A percentile compares a stretch with the other conserved stretches of the same genome.
Evolutionary conservation across 495 filamentous ascomycete species (phyloP).

Genomic region (Platismatia glauca): DNA sequence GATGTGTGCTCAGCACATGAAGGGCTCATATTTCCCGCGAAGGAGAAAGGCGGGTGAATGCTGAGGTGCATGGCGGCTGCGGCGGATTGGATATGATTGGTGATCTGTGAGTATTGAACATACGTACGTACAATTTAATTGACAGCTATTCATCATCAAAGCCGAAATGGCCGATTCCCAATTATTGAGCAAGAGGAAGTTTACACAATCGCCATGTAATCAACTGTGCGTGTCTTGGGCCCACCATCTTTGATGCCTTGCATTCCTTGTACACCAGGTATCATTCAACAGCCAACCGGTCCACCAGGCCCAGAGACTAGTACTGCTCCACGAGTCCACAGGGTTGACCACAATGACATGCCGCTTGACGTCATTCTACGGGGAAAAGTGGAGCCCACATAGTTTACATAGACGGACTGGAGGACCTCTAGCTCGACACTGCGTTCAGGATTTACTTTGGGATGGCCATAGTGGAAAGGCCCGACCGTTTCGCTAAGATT

Average conservation of each 20-base stretch:
- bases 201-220: not conserved
- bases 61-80: not conserved
- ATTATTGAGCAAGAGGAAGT: too few relatives aligned
- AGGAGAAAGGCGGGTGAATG: not conserved
- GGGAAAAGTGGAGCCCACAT: not conserved
- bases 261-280: not conserved
- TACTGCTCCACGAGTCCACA: not conserved
- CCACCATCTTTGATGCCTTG: too few relatives aligned
- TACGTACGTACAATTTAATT: not conserved
- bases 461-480: too few relatives aligned
- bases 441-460: not conserved
- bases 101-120: slow-evolving; percentile 1
- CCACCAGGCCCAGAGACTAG: not conserved
- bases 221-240: not conserved
- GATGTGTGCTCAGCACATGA: slow-evolving; percentile 17
- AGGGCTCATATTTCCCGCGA: slow-evolving; percentile 1
- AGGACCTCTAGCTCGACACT: not conserved
- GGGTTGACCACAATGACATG: not conserved
- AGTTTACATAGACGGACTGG: not conserved
- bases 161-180: not conserved
- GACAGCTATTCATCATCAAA: not conserved
- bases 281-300: not conserved
- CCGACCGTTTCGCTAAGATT: not conserved
- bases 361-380: slow-evolving; percentile 8
- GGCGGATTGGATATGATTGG: not conserved